Evolutionary conservation across 345 rosid species (phyloP).

Genomic region (Laguncularia racemosa): DNA sequence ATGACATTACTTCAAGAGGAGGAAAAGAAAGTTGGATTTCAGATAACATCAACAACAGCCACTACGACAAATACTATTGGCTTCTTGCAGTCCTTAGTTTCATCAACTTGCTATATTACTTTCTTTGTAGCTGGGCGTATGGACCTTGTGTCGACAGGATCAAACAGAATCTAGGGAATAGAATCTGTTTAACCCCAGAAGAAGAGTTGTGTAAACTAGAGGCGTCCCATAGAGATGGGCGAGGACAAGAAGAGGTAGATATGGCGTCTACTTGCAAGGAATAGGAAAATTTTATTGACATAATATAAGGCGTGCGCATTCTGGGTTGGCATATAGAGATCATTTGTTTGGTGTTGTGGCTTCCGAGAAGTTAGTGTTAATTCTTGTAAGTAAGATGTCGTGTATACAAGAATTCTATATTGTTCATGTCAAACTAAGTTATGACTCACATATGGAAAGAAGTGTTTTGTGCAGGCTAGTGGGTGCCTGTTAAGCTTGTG

Average conservation of each 20-base stretch:
- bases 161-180: conserved; percentile 23
- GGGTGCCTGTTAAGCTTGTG: no score
- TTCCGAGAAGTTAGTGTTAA: no score
- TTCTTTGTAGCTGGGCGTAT: conserved; percentile 64
- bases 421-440: no score
- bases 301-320: no score
- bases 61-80: conserved; percentile 71
- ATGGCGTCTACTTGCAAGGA: not conserved
- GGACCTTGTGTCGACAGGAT: conserved; percentile 44
- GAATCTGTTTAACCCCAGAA: conserved; percentile 20
- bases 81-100: conserved; percentile 46
- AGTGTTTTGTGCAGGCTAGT: not conserved
- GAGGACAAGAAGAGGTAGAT: conserved; percentile 7
- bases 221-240: conserved; percentile 9
- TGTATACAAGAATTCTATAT: no score
- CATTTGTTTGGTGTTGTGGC: no score
- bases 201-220: conserved; percentile 4
- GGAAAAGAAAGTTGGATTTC: conserved; percentile 66
- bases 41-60: conserved; percentile 60
- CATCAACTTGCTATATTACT: conserved; percentile 54
- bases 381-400: no score
- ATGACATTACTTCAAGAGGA: conserved; percentile 29
- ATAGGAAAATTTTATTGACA: no score
- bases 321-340: no score
- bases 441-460: no score